Conservation (phyloP, 371 early-diverging fungal species). For the Lichtheimia corymbifera region DNA sequence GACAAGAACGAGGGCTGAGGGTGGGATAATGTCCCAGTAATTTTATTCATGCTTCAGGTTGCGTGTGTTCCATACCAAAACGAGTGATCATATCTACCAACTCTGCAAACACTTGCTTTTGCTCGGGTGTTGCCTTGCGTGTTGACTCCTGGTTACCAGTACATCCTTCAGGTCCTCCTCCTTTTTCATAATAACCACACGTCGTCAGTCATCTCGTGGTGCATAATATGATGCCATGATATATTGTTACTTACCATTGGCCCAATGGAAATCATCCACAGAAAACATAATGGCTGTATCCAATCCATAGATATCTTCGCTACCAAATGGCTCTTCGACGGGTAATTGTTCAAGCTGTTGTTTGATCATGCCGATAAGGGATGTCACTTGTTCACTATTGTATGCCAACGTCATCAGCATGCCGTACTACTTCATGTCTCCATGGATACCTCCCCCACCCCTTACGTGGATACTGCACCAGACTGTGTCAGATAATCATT, state of each 20-base stretch:
- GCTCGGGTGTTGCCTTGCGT: conserved; percentile 31
- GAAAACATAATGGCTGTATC: conserved; percentile 41
- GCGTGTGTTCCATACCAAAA: conserved; percentile 3
- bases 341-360: conserved; percentile 31
- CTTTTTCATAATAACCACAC: neutral
- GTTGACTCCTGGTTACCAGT: conserved; percentile 21
- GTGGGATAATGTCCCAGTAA: neutral
- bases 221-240: neutral
- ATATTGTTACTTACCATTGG: conserved; percentile 30
- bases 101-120: conserved; percentile 38
- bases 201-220: neutral
- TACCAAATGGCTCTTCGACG: conserved; percentile 43
- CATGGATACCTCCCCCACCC: neutral
- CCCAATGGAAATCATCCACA: conserved; percentile 49
- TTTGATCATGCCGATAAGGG: conserved; percentile 14
- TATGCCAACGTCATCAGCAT: neutral
- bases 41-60: neutral
- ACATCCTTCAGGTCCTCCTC: conserved; percentile 50
- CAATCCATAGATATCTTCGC: conserved; percentile 52
- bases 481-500: conserved; percentile 28
- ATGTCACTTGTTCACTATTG: conserved; percentile 7
- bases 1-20: neutral
- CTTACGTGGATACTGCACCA: conserved; percentile 36
- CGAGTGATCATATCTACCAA: conserved; percentile 26
- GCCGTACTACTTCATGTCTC: no score